These are phyloP conservation scores for Cystobasidium pallidum DNA, from an alignment of 1,284 basidiomycete genomes.

Conservation along the genomic window DNA sequence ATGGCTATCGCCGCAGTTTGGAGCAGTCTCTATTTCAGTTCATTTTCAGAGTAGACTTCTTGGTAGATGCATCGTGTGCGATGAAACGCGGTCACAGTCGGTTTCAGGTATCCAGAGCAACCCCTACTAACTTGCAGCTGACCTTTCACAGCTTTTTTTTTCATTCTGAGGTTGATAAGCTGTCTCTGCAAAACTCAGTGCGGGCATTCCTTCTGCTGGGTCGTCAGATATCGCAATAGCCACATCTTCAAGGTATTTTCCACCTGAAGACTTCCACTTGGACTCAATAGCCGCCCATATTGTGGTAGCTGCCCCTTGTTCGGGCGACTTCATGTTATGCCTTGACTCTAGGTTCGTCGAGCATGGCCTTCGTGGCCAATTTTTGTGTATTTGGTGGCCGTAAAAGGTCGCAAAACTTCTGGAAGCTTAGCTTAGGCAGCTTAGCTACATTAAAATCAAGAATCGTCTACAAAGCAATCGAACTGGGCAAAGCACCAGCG, in stretches of 20 bases:
- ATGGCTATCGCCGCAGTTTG: background rate
- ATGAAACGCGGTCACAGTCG: background rate
- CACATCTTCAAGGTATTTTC: constrained; percentile 27
- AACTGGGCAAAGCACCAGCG: no score
- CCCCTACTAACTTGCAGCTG: constrained; percentile 31
- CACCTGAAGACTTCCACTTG: constrained; percentile 15
- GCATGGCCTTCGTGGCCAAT: background rate
- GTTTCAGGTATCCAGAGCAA: background rate
- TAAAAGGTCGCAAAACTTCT: no score
- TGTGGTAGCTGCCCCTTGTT: constrained; percentile 31
- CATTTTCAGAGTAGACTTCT: background rate
- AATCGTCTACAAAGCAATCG: no score
- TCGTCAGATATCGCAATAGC: constrained; percentile 1
- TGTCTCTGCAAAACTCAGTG: background rate
- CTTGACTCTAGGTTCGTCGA: background rate
- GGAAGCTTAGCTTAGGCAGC: no score
- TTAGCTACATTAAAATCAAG: no score
- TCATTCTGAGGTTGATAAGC: constrained; percentile 20
- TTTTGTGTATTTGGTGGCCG: constrained; percentile 15
- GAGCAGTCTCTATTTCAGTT: background rate
- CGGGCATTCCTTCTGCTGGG: background rate
- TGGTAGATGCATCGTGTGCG: background rate
- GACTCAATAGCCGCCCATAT: constrained; percentile 24
- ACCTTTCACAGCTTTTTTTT: constrained; percentile 30
- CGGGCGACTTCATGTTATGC: constrained; percentile 21